phyloP scores from a whole-genome alignment of 2,329 filamentous ascomycete species.

The Xylaria sp. region DNA sequence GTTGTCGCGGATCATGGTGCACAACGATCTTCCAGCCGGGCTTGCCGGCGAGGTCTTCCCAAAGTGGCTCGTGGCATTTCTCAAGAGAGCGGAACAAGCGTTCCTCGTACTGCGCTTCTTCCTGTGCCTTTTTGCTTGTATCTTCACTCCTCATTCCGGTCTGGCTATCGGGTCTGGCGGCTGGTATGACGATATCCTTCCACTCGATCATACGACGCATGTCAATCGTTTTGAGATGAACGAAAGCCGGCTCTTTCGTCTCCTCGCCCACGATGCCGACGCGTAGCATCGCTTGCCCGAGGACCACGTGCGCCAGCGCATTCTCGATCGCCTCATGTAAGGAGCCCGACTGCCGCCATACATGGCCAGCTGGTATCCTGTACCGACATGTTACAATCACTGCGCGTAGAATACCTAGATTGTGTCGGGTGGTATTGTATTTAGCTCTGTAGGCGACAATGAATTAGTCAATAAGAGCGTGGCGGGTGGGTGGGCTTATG shows the following conservation, averaged over 20 bases:
- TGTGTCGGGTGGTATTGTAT: constrained; percentile 56
- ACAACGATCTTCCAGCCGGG: constrained; percentile 63
- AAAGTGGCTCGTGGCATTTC: constrained; percentile 56
- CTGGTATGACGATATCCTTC: constrained; percentile 40
- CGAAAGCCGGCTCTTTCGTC: constrained; percentile 57
- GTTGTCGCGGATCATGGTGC: constrained; percentile 43
- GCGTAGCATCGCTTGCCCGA: constrained; percentile 59
- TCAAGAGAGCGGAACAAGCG: constrained; percentile 50
- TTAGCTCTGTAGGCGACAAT: constrained; percentile 31
- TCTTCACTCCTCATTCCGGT: too few relatives aligned
- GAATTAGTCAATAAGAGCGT: neutral
- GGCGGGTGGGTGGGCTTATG: neutral
- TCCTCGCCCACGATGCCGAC: constrained; percentile 61
- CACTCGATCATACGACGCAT: constrained; percentile 58
- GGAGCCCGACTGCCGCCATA: constrained; percentile 27
- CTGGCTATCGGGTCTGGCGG: neutral
- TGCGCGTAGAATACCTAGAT: constrained; percentile 60
- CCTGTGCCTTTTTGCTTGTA: neutral
- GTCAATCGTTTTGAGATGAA: constrained; percentile 57
- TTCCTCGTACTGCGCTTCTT: constrained; percentile 36
- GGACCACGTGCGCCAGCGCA: constrained; percentile 46
- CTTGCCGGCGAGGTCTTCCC: constrained; percentile 53
- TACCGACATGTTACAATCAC: constrained; percentile 61
- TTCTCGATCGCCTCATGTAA: constrained; percentile 30
- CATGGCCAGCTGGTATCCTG: constrained; percentile 36